Evolutionary conservation across 768 basidiomycete genomes (phyloP).

Genomic region (Suillus variegatus): DNA sequence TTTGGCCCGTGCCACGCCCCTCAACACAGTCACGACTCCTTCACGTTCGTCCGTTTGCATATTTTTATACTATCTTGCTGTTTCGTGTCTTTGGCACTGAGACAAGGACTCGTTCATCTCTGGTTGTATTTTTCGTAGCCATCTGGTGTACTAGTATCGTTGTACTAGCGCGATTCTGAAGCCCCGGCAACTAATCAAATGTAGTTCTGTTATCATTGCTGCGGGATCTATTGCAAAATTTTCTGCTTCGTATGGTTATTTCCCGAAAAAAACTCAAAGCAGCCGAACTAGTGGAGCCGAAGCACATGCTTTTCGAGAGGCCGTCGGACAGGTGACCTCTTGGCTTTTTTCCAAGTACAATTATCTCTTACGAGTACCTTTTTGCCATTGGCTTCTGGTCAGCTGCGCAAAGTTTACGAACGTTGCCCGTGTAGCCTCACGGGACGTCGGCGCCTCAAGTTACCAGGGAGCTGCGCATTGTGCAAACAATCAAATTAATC

Average conservation of each 20-base stretch:
- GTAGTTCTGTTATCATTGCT: too few relatives aligned
- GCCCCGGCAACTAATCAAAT: neutral
- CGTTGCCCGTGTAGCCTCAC: neutral
- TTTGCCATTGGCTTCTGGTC: neutral
- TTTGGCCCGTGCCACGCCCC: constrained; percentile 3
- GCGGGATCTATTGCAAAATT: neutral
- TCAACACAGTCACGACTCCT: neutral
- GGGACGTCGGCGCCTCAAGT: neutral
- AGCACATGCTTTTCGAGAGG: neutral
- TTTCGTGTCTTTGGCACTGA: neutral
- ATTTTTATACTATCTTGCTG: constrained; percentile 10
- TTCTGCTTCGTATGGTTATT: neutral
- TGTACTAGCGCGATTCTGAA: neutral
- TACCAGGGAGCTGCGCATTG: neutral
- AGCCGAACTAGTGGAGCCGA: neutral
- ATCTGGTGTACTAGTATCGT: neutral
- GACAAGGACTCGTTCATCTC: neutral
- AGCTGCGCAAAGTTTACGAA: too few relatives aligned
- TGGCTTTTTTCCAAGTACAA: neutral
- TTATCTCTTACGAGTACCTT: neutral
- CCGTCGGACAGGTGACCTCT: neutral
- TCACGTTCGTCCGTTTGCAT: neutral
- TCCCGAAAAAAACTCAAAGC: neutral
- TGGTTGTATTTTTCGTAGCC: neutral
- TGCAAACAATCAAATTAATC: neutral